phyloP scores from a whole-genome alignment of 139 green algal genomes.

The Prasinococcaceae sp. region DNA sequence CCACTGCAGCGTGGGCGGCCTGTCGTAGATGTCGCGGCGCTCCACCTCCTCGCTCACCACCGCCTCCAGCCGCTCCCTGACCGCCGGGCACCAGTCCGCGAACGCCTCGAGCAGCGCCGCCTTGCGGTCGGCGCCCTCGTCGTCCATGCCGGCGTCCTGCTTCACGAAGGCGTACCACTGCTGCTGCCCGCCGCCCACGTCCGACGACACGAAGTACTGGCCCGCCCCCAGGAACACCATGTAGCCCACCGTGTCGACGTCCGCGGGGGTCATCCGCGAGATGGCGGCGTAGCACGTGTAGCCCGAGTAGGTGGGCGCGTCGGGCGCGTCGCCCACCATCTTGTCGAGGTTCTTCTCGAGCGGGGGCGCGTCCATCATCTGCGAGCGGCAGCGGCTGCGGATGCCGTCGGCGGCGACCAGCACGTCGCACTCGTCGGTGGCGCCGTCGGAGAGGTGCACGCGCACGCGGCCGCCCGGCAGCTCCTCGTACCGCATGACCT shows the following conservation, averaged over 20 bases:
- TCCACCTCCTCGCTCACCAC: conserved; percentile 77
- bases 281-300: conserved; percentile 58
- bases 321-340: no score
- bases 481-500: conserved; percentile 29
- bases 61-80: conserved; percentile 27
- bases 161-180: conserved; percentile 98
- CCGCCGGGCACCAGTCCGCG: conserved; percentile 55
- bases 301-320: conserved; percentile 20
- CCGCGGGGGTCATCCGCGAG: conserved; percentile 57
- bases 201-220: conserved; percentile 93
- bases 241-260: conserved; percentile 25
- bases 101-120: conserved; percentile 75
- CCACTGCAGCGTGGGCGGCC: conserved; percentile 59
- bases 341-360: not conserved
- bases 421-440: conserved; percentile 52
- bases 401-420: conserved; percentile 93
- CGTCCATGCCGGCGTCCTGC: conserved; percentile 44
- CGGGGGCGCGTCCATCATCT: not conserved
- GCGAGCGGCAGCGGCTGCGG: conserved; percentile 26
- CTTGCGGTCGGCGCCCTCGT: conserved; percentile 33
- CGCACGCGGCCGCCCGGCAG: conserved; percentile 13
- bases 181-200: conserved; percentile 92
- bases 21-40: conserved; percentile 87
- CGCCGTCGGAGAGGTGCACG: conserved; percentile 51
- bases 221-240: conserved; percentile 85